These are phyloP conservation scores for Ilex aquifolium DNA, from an alignment of 257 asterid species.

Conservation along the genomic window DNA sequence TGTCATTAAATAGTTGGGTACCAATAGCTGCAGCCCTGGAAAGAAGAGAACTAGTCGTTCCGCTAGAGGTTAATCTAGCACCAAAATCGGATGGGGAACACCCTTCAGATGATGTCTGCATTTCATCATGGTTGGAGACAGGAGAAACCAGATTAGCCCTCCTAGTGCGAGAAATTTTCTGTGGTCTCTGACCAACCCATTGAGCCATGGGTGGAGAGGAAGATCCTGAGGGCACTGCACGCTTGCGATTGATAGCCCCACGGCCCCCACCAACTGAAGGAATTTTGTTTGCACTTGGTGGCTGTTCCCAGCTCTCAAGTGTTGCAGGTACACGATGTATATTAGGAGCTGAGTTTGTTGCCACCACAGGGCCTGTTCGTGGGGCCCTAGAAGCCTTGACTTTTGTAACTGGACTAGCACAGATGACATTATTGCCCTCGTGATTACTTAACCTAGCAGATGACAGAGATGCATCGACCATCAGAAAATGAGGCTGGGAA, in stretches of 20 bases:
- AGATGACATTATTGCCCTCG: slow-evolving; percentile 46
- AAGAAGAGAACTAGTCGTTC: slow-evolving; percentile 44
- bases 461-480: slow-evolving; percentile 12
- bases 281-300: slow-evolving; percentile 49
- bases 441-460: slow-evolving; percentile 68
- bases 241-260: slow-evolving; percentile 67
- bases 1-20: slow-evolving; percentile 46
- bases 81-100: slow-evolving; percentile 80
- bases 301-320: slow-evolving; percentile 83
- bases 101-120: slow-evolving; percentile 71
- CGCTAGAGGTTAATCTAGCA: slow-evolving; percentile 52
- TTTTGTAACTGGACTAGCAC: slow-evolving; percentile 59
- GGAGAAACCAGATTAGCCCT: slow-evolving; percentile 84
- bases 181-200: slow-evolving; percentile 99
- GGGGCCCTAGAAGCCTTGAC: slow-evolving; percentile 95
- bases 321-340: slow-evolving; percentile 56
- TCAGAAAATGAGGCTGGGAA: slow-evolving; percentile 1
- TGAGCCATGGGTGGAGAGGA: slow-evolving; percentile 96
- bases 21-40: slow-evolving; percentile 41
- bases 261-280: slow-evolving; percentile 34
- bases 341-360: slow-evolving; percentile 45
- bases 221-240: slow-evolving; percentile 66
- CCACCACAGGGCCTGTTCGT: slow-evolving; percentile 48
- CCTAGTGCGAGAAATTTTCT: slow-evolving; percentile 82
- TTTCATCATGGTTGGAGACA: slow-evolving; percentile 72